Evolutionary conservation across 2,329 filamentous ascomycete species (phyloP).

Genomic region (Claviceps africana): DNA sequence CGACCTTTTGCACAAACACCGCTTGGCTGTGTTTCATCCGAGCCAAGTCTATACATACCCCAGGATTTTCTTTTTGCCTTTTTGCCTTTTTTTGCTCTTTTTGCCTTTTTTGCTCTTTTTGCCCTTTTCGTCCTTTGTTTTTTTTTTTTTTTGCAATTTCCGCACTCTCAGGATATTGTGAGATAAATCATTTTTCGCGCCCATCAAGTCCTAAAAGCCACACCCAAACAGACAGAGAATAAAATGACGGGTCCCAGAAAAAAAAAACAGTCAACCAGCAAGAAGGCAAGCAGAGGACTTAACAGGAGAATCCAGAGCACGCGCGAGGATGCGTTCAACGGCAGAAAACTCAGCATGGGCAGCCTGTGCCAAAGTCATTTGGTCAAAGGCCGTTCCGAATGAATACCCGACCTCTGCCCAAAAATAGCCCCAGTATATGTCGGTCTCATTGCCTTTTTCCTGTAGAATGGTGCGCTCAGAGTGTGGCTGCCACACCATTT

Average conservation of each 20-base stretch:
- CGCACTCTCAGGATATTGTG: background rate
- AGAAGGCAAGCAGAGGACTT: background rate
- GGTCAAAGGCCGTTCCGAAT: slow-evolving; percentile 28
- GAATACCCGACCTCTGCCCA: slow-evolving; percentile 33
- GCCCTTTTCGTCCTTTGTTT: background rate
- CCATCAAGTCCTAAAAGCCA: background rate
- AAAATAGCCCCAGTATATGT: slow-evolving; percentile 38
- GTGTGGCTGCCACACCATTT: slow-evolving; percentile 25
- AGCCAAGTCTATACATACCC: background rate
- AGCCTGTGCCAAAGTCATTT: slow-evolving; percentile 32
- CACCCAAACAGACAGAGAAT: background rate
- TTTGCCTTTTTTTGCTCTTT: background rate
- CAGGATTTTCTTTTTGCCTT: background rate
- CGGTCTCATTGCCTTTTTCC: slow-evolving; percentile 18
- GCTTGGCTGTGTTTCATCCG: background rate
- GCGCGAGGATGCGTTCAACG: slow-evolving; percentile 34
- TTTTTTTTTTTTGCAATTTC: background rate
- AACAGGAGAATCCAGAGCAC: slow-evolving; percentile 18
- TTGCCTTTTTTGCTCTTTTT: background rate
- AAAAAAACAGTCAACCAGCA: background rate
- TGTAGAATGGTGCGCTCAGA: slow-evolving; percentile 26
- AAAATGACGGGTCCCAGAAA: background rate
- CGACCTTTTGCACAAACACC: background rate
- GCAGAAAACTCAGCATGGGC: slow-evolving; percentile 32
- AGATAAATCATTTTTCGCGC: background rate